These are phyloP conservation scores for Camellia oleifera DNA, from an alignment of 179 eudicot genomes.

Conservation along the genomic window DNA sequence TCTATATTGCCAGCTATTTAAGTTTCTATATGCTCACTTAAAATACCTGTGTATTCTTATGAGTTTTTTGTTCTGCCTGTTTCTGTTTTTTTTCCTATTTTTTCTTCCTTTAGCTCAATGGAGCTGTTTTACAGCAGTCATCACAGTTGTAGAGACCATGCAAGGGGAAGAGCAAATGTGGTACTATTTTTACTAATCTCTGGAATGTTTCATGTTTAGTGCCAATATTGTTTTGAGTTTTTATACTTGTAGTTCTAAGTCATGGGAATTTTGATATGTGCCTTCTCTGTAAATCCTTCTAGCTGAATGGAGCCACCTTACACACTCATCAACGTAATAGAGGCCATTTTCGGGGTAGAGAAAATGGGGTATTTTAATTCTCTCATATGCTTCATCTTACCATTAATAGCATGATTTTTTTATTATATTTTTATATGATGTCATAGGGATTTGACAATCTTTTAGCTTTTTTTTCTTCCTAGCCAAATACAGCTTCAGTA, in stretches of 20 bases:
- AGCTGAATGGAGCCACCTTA: slow-evolving; percentile 40
- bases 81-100: neutral
- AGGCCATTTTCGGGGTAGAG: slow-evolving; percentile 18
- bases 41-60: neutral
- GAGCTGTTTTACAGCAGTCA: slow-evolving; percentile 31
- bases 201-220: neutral
- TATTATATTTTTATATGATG: neutral
- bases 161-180: slow-evolving; percentile 49
- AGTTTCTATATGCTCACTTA: no score
- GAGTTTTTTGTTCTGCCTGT: slow-evolving; percentile 8
- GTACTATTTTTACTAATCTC: slow-evolving; percentile 14
- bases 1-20: neutral
- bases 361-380: slow-evolving; percentile 8
- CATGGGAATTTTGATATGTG: slow-evolving; percentile 8
- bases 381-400: neutral
- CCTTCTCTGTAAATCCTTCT: slow-evolving; percentile 7
- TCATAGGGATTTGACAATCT: slow-evolving; percentile 1
- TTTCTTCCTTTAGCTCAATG: slow-evolving; percentile 30
- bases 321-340: slow-evolving; percentile 29
- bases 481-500: slow-evolving; percentile 36
- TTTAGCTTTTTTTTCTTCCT: neutral
- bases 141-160: slow-evolving; percentile 34
- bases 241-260: neutral
- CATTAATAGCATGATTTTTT: slow-evolving; percentile 3
- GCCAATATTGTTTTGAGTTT: neutral